Percentiles rank a stretch among this genome's conserved stretches.
phyloP scores from a whole-genome alignment of 2,329 filamentous ascomycete genomes.

The Penicillium crustosum region DNA sequence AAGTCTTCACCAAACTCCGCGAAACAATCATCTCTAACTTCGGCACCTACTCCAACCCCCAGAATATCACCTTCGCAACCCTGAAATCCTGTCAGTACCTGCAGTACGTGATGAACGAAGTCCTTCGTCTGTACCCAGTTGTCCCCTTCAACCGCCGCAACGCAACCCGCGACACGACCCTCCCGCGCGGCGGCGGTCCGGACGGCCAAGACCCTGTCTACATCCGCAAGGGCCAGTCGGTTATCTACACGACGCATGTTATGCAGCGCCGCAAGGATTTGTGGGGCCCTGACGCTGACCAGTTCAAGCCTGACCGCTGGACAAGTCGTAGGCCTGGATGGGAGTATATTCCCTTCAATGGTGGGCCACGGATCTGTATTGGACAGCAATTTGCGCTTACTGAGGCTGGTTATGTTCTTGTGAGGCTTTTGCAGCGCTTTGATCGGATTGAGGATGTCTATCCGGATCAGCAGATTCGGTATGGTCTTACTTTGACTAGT shows the following conservation, averaged over 20 bases:
- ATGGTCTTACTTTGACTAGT: slow-evolving; percentile 27
- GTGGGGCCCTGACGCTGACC: slow-evolving; percentile 48
- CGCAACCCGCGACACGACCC: slow-evolving; percentile 43
- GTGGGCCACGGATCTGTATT: slow-evolving; percentile 71
- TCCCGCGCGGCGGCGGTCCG: slow-evolving; percentile 59
- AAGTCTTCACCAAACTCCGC: slow-evolving; percentile 39
- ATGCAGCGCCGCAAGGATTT: slow-evolving; percentile 68
- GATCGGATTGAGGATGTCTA: slow-evolving; percentile 54
- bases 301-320: slow-evolving; percentile 70
- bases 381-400: slow-evolving; percentile 80
- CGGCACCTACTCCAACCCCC: slow-evolving; percentile 40
- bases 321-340: slow-evolving; percentile 63
- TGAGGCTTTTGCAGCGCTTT: slow-evolving; percentile 71
- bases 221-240: slow-evolving; percentile 63
- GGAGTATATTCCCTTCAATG: slow-evolving; percentile 75
- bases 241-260: slow-evolving; percentile 66
- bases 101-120: slow-evolving; percentile 40
- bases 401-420: slow-evolving; percentile 66
- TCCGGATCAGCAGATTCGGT: slow-evolving; percentile 21
- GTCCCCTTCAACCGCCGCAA: slow-evolving; percentile 49
- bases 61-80: slow-evolving; percentile 44
- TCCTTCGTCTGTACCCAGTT: slow-evolving; percentile 47
- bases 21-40: slow-evolving; percentile 37
- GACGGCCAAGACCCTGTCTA: slow-evolving; percentile 61
- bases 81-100: slow-evolving; percentile 45